Evolutionary conservation across 129 eudicot species (phyloP).

Genomic region (Glebionis coronaria): DNA sequence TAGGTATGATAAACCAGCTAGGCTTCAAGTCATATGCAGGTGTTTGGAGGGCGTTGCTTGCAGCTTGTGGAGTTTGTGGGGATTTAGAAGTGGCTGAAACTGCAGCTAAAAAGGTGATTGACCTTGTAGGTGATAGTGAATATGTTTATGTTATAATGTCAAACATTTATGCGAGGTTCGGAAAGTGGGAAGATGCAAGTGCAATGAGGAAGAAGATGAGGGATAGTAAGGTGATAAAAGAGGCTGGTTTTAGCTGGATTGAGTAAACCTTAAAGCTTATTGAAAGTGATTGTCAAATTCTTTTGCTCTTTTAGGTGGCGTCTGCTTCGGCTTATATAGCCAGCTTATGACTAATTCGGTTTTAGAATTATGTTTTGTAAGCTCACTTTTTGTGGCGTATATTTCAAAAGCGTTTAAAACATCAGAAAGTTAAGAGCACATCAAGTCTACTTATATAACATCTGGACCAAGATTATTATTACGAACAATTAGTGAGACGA

Average conservation of each 20-base stretch:
- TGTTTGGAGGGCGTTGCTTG: slow-evolving; percentile 82
- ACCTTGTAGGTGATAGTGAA: slow-evolving; percentile 58
- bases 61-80: slow-evolving; percentile 64
- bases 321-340: too few species aligned
- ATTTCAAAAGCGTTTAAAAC: too few species aligned
- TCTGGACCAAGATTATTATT: too few species aligned
- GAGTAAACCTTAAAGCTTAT: slow-evolving; percentile 7
- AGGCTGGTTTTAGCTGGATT: slow-evolving; percentile 65
- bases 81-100: slow-evolving; percentile 53
- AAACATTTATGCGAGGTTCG: slow-evolving; percentile 49
- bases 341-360: too few species aligned
- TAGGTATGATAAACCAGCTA: slow-evolving; percentile 45
- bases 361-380: too few species aligned
- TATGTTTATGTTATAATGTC: slow-evolving; percentile 69
- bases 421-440: too few species aligned
- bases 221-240: slow-evolving; percentile 51
- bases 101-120: slow-evolving; percentile 59
- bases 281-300: too few species aligned
- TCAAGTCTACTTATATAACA: too few species aligned
- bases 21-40: slow-evolving; percentile 47
- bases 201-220: slow-evolving; percentile 53
- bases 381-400: too few species aligned
- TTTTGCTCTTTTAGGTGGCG: too few species aligned
- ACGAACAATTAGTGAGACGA: too few species aligned
- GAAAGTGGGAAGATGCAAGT: slow-evolving; percentile 63